Conservation (phyloP, 805 yeast species). For the Lipomyces kockii region DNA sequence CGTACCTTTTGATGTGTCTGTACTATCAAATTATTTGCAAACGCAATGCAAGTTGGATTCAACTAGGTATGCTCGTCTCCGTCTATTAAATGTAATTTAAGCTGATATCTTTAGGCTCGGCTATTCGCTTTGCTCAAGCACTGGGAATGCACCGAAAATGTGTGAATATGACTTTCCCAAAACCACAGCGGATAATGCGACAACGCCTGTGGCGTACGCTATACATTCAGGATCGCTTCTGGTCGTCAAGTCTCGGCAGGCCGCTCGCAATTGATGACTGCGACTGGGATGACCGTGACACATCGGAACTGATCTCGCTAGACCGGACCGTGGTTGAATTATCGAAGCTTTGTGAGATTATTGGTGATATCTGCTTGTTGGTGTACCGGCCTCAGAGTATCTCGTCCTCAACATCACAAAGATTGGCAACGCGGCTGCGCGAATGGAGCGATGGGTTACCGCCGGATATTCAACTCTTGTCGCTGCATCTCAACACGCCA, state of each 20-base stretch:
- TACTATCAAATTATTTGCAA: slow-evolving; percentile 51
- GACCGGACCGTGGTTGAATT: slow-evolving; percentile 36
- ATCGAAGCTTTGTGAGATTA: slow-evolving; percentile 36
- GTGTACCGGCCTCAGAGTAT: slow-evolving; percentile 39
- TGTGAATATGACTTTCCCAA: slow-evolving; percentile 40
- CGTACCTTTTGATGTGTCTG: slow-evolving; percentile 49
- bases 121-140: slow-evolving; percentile 54
- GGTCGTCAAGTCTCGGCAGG: slow-evolving; percentile 37
- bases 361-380: slow-evolving; percentile 38
- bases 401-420: slow-evolving; percentile 37
- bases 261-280: slow-evolving; percentile 37
- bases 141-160: slow-evolving; percentile 48
- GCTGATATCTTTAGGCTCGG: slow-evolving; percentile 34
- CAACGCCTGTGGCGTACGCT: slow-evolving; percentile 39
- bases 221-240: slow-evolving; percentile 37
- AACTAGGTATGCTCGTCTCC: slow-evolving; percentile 44
- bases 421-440: slow-evolving; percentile 34
- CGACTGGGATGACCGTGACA: slow-evolving; percentile 40
- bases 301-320: slow-evolving; percentile 26
- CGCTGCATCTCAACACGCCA: slow-evolving; percentile 23
- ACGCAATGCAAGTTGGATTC: slow-evolving; percentile 52
- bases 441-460: slow-evolving; percentile 39
- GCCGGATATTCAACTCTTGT: slow-evolving; percentile 35
- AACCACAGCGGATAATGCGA: slow-evolving; percentile 34
- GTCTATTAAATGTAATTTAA: not conserved